phyloP scores from a whole-genome alignment of 345 rosid species.

The Kernera saxatilis region DNA sequence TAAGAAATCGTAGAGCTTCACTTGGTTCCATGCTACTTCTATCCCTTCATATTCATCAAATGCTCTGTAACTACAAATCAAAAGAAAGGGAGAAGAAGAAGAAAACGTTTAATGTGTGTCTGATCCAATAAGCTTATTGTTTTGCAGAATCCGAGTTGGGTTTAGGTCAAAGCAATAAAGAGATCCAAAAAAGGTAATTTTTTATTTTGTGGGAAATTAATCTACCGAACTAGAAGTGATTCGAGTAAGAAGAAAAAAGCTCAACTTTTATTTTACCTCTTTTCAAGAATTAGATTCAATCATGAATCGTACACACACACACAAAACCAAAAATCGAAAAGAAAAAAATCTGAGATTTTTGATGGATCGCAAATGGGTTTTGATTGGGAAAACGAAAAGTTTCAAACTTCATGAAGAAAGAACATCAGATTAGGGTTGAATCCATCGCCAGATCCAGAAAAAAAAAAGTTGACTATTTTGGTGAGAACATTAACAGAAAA shows the following conservation, averaged over 20 bases:
- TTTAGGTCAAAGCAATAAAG: constrained; percentile 7
- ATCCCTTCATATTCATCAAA: constrained; percentile 94
- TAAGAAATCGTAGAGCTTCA: constrained; percentile 67
- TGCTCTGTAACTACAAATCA: constrained; percentile 65
- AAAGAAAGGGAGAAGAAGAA: background rate
- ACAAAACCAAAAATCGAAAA: background rate
- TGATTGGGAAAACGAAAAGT: background rate
- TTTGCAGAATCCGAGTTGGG: background rate
- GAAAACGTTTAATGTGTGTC: background rate
- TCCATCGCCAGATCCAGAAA: constrained; percentile 22
- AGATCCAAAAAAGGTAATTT: constrained; percentile 13
- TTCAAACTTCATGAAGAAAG: constrained; percentile 10
- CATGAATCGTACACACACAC: background rate
- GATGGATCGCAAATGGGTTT: constrained; percentile 11
- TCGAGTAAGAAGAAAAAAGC: background rate
- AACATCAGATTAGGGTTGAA: background rate
- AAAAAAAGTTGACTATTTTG: background rate
- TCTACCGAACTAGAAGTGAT: constrained; percentile 10
- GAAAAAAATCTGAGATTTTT: background rate
- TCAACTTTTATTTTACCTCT: background rate
- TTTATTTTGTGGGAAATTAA: background rate
- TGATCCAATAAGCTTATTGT: background rate
- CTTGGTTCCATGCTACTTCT: constrained; percentile 99
- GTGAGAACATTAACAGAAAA: background rate
- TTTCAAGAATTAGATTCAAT: background rate